Conservation (phyloP, 2,329 filamentous ascomycete species). For the Neonectria faginata region DNA sequence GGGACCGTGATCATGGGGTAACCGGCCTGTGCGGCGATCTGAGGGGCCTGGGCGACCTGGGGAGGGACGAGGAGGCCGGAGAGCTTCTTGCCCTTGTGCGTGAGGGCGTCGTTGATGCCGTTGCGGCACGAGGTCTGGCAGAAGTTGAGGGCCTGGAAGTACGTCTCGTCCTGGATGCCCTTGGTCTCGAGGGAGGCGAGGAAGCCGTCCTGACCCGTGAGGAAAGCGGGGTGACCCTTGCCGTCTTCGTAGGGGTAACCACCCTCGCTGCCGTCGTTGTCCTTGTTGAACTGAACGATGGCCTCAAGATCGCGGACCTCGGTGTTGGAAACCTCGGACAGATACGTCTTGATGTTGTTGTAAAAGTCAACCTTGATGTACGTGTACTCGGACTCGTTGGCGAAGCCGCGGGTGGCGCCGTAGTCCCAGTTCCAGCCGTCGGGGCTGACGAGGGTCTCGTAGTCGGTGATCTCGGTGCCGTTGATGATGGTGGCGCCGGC, state of each 20-base stretch:
- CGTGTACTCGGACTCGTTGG: constrained; percentile 81
- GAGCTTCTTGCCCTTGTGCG: constrained; percentile 58
- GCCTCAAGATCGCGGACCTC: constrained; percentile 70
- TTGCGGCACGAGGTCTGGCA: constrained; percentile 69
- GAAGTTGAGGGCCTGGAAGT: constrained; percentile 74
- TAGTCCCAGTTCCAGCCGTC: constrained; percentile 82
- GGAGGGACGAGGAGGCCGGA: constrained; percentile 76
- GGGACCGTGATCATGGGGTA: constrained; percentile 80
- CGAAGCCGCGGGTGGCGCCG: constrained; percentile 68
- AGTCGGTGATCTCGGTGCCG: constrained; percentile 74
- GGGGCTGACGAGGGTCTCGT: constrained; percentile 71
- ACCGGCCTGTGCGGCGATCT: constrained; percentile 80
- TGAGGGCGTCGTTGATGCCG: constrained; percentile 77
- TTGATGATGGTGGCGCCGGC: constrained; percentile 78
- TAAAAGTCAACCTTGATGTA: constrained; percentile 79
- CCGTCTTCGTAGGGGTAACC: constrained; percentile 66
- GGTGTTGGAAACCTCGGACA: constrained; percentile 72
- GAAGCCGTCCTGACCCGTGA: constrained; percentile 78
- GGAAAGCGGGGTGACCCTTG: constrained; percentile 68
- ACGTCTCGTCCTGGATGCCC: constrained; percentile 72
- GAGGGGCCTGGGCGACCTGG: constrained; percentile 74
- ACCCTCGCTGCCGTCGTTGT: constrained; percentile 75
- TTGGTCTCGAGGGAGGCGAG: constrained; percentile 70
- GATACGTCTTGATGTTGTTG: constrained; percentile 70
- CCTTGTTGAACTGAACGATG: constrained; percentile 72